Evolutionary conservation across 148 eudicot genomes (phyloP).

Genomic region (Simmondsia chinensis): DNA sequence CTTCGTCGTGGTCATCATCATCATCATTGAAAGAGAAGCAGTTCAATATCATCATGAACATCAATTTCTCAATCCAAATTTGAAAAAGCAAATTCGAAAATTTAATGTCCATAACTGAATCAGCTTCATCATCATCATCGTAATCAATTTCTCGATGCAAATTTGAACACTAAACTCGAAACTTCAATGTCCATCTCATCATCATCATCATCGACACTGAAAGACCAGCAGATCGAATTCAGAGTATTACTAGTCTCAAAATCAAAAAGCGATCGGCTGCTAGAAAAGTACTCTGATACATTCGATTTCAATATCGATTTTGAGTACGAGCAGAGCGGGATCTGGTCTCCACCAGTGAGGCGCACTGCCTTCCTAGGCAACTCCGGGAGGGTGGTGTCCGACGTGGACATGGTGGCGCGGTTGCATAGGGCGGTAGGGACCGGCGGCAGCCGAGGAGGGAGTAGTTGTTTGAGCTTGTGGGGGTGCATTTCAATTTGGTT

Average conservation of each 20-base stretch:
- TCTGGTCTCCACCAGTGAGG: constrained; percentile 53
- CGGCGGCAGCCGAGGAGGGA: constrained; percentile 8
- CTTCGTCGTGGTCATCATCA: no score
- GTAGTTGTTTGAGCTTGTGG: constrained; percentile 28
- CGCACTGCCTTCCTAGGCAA: constrained; percentile 29
- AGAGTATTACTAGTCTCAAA: constrained; percentile 34
- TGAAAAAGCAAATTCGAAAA: no score
- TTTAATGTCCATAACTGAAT: constrained; percentile 3
- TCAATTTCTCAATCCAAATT: no score
- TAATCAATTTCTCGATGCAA: no score
- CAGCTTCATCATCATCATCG: constrained; percentile 8
- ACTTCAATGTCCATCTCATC: constrained; percentile 1
- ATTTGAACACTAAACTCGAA: not conserved
- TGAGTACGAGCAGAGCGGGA: constrained; percentile 39
- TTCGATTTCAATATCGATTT: constrained; percentile 49
- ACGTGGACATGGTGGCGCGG: constrained; percentile 27
- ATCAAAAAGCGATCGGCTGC: constrained; percentile 35
- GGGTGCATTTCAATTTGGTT: constrained; percentile 18
- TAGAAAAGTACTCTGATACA: constrained; percentile 40
- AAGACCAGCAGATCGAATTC: constrained; percentile 6
- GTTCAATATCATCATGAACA: no score
- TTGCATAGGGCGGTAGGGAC: constrained; percentile 27
- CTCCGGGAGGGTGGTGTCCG: constrained; percentile 17
- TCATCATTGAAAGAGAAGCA: no score
- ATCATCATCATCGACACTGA: constrained; percentile 10